phyloP scores from a whole-genome alignment of 2,329 filamentous ascomycete genomes.

The Aspergillus fischeri region DNA sequence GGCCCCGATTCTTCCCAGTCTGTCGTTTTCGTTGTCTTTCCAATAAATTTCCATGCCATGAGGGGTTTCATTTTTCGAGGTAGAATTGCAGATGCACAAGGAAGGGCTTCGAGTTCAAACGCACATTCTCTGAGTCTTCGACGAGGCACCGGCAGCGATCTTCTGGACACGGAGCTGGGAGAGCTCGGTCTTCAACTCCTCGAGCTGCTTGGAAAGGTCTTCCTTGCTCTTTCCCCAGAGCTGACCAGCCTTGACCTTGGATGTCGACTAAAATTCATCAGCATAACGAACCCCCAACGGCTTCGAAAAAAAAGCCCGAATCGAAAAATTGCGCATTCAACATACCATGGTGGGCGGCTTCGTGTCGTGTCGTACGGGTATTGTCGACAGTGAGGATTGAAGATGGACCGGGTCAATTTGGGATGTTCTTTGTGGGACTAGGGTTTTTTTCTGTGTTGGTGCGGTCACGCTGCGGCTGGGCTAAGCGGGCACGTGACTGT shows the following conservation, averaged over 20 bases:
- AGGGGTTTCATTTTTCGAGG: neutral
- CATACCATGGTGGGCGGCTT: constrained; percentile 43
- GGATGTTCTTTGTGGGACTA: constrained; percentile 43
- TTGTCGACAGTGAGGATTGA: constrained; percentile 40
- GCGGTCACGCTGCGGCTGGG: constrained; percentile 21
- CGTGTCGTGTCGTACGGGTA: constrained; percentile 44
- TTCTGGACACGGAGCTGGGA: constrained; percentile 97
- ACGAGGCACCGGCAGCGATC: constrained; percentile 85
- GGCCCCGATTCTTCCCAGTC: neutral
- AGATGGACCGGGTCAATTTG: constrained; percentile 39
- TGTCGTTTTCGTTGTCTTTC: neutral
- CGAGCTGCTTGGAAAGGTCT: constrained; percentile 91
- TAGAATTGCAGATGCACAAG: constrained; percentile 1
- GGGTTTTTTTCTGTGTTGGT: constrained; percentile 34
- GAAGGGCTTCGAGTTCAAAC: constrained; percentile 36
- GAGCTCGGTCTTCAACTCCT: constrained; percentile 93
- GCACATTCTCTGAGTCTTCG: constrained; percentile 98
- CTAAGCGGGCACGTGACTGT: constrained; percentile 32
- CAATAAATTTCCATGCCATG: neutral
- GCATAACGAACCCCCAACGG: constrained; percentile 5
- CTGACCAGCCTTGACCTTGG: constrained; percentile 87
- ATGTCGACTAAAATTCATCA: constrained; percentile 50
- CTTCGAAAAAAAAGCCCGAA: neutral
- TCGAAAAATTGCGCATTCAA: constrained; percentile 14
- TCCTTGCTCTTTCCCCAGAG: constrained; percentile 99